These are phyloP conservation scores for Oxalis stricta DNA, from an alignment of 441 rosid genomes.

Conservation along the genomic window DNA sequence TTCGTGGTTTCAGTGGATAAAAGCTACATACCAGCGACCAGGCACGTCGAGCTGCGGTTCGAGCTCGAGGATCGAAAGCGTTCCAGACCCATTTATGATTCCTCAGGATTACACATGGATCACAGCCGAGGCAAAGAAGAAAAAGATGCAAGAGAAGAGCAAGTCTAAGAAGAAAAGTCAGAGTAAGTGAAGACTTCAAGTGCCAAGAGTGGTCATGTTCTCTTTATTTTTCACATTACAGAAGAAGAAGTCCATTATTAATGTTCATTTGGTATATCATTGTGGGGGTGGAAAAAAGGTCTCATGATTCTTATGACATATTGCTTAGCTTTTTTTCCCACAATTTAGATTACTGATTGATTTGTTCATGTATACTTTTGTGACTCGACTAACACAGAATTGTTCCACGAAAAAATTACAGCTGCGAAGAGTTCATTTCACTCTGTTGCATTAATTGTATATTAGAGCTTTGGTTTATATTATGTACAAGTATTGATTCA, in stretches of 20 bases:
- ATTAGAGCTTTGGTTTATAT: too few relatives aligned
- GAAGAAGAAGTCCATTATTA: slow-evolving; percentile 3
- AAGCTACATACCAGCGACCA: slow-evolving; percentile 61
- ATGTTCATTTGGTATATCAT: slow-evolving; percentile 18
- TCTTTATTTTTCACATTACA: too few relatives aligned
- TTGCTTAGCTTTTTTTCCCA: slow-evolving; percentile 12
- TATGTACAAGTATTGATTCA: too few relatives aligned
- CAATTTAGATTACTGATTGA: slow-evolving; percentile 19
- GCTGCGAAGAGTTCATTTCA: neutral
- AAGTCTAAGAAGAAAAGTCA: slow-evolving; percentile 60
- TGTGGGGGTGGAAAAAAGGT: slow-evolving; percentile 16
- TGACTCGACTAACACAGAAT: slow-evolving; percentile 15
- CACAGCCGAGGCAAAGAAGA: slow-evolving; percentile 87
- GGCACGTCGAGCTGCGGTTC: slow-evolving; percentile 31
- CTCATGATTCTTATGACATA: slow-evolving; percentile 21
- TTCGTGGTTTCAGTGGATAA: slow-evolving; percentile 98
- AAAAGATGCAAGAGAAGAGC: slow-evolving; percentile 87
- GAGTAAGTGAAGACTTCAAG: slow-evolving; percentile 18
- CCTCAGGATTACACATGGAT: slow-evolving; percentile 81
- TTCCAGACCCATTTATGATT: slow-evolving; percentile 69
- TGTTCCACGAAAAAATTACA: slow-evolving; percentile 3
- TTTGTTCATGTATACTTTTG: neutral
- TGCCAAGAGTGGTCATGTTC: too few relatives aligned
- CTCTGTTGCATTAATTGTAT: too few relatives aligned
- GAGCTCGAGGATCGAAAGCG: slow-evolving; percentile 47